Evolutionary conservation across 1,139 yeast genomes (phyloP).

Genomic region (Suhomyces anneliseae): DNA sequence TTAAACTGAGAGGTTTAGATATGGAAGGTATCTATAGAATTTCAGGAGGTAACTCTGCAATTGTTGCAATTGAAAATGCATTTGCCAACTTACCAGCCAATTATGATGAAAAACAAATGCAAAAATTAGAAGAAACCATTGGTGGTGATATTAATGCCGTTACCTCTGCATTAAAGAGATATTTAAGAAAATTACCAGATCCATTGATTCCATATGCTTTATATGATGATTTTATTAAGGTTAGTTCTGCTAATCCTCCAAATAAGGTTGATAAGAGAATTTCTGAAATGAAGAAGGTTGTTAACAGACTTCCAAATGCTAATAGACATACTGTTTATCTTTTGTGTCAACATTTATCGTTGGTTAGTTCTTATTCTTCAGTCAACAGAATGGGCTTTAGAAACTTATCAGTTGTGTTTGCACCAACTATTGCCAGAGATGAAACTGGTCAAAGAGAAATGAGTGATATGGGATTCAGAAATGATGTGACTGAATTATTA

Average conservation of each 20-base stretch:
- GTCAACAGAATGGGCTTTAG: slow-evolving; percentile 75
- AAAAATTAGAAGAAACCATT: slow-evolving; percentile 45
- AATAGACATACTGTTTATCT: slow-evolving; percentile 59
- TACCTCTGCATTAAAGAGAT: slow-evolving; percentile 83
- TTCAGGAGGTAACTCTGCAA: slow-evolving; percentile 83
- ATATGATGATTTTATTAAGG: slow-evolving; percentile 64
- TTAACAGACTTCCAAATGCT: slow-evolving; percentile 59
- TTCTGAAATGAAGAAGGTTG: slow-evolving; percentile 29
- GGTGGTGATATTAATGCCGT: slow-evolving; percentile 81
- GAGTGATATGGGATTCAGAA: slow-evolving; percentile 80
- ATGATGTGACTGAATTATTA: slow-evolving; percentile 75
- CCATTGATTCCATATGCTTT: slow-evolving; percentile 74
- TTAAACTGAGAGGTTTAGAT: slow-evolving; percentile 70
- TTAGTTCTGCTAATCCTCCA: slow-evolving; percentile 36
- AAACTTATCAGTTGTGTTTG: slow-evolving; percentile 89
- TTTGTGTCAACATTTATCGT: slow-evolving; percentile 64
- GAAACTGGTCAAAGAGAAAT: slow-evolving; percentile 81
- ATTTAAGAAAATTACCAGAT: slow-evolving; percentile 78
- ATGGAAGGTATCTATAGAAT: slow-evolving; percentile 89
- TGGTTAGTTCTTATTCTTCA: slow-evolving; percentile 48
- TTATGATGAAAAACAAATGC: slow-evolving; percentile 40
- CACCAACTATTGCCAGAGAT: slow-evolving; percentile 89
- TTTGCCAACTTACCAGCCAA: slow-evolving; percentile 35
- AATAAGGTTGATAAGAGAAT: slow-evolving; percentile 31
- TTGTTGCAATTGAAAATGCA: slow-evolving; percentile 54